Conservation (phyloP, 1,139 yeast species). For the Nakaseomyces uthaithaninus region DNA sequence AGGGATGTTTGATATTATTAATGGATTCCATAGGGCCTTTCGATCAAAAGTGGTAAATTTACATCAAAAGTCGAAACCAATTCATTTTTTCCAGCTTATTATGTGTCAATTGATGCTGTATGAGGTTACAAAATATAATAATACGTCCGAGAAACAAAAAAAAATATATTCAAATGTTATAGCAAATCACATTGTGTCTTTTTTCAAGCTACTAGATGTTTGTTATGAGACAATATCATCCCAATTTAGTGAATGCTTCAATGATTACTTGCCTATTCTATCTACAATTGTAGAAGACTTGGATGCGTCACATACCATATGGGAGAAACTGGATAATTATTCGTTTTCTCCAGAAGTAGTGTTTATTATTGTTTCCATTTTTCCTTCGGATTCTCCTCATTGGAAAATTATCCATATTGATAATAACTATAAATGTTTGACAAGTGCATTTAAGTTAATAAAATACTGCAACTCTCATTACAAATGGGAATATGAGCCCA, state of each 20-base stretch:
- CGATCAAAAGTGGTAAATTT: conserved; percentile 22
- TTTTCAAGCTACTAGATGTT: conserved; percentile 22
- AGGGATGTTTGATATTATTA: conserved; percentile 15
- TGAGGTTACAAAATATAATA: conserved; percentile 23
- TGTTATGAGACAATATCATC: conserved; percentile 13
- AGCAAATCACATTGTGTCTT: conserved; percentile 23
- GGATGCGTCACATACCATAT: conserved; percentile 13
- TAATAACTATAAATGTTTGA: conserved; percentile 12
- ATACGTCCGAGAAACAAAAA: conserved; percentile 13
- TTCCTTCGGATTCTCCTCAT: conserved; percentile 17
- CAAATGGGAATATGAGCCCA: conserved; percentile 20
- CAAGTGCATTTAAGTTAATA: conserved; percentile 17
- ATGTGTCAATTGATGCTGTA: conserved; percentile 25
- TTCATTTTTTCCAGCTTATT: conserved; percentile 29
- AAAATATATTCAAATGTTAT: conserved; percentile 17
- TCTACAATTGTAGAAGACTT: conserved; percentile 15
- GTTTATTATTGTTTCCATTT: conserved; percentile 15
- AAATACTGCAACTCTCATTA: conserved; percentile 13
- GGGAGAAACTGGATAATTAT: conserved; percentile 19
- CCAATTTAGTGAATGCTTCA: conserved; percentile 12
- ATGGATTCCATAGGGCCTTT: conserved; percentile 24
- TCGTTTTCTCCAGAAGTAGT: conserved; percentile 17
- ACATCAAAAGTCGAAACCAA: conserved; percentile 25
- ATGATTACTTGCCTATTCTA: conserved; percentile 20
- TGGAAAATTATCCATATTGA: conserved; percentile 23